These are phyloP conservation scores for Dictyostelium brefeldianum DNA, from an alignment of 78 protist species.

Conservation along the genomic window DNA sequence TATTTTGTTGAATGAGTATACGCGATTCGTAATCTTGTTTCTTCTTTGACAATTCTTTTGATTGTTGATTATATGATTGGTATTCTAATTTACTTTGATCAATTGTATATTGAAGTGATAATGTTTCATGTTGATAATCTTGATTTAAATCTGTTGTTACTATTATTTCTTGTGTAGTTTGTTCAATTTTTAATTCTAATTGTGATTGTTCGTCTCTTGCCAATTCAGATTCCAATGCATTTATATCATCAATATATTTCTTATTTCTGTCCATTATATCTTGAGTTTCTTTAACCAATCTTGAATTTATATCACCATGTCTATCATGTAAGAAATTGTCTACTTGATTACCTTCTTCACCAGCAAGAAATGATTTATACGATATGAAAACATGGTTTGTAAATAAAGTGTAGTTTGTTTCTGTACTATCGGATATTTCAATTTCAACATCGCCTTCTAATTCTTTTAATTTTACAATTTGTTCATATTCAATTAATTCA, in stretches of 20 bases:
- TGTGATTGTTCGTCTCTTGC: neutral
- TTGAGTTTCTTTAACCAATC: neutral
- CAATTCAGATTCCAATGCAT: neutral
- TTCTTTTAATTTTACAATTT: neutral
- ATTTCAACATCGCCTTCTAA: neutral
- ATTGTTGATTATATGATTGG: neutral
- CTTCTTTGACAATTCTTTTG: neutral
- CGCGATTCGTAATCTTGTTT: conserved; percentile 22
- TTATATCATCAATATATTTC: neutral
- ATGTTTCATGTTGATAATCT: neutral
- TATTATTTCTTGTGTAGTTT: neutral
- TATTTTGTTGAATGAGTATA: conserved; percentile 41
- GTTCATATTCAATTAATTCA: conserved; percentile 51
- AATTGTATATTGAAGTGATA: neutral
- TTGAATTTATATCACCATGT: neutral
- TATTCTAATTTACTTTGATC: neutral
- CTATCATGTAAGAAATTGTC: conserved; percentile 2
- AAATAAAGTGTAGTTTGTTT: neutral
- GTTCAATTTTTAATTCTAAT: neutral
- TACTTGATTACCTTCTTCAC: conserved; percentile 1
- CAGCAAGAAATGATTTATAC: neutral
- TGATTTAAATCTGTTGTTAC: neutral
- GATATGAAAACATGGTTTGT: neutral
- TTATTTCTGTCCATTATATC: neutral
- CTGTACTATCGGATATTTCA: neutral